These are phyloP conservation scores for Cotoneaster glaucophyllus DNA, from an alignment of 306 rosid species.

Conservation along the genomic window DNA sequence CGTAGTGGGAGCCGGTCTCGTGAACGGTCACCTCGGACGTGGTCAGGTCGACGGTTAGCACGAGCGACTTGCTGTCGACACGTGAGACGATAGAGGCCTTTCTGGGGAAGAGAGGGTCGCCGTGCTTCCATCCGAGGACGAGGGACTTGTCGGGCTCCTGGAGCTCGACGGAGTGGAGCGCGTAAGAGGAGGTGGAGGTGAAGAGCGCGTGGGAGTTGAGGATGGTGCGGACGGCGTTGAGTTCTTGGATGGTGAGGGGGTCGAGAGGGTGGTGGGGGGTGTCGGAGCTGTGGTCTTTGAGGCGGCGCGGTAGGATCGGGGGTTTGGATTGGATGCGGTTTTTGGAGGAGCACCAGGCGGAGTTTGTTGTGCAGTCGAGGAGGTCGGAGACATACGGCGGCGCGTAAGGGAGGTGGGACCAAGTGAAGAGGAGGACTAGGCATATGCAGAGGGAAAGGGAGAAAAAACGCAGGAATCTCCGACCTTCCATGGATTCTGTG, in stretches of 20 bases:
- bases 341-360: conserved; percentile 55
- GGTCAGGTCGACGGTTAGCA: conserved; percentile 47
- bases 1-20: conserved; percentile 23
- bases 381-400: conserved; percentile 17
- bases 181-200: conserved; percentile 21
- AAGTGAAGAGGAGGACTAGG: conserved; percentile 35
- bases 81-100: conserved; percentile 53
- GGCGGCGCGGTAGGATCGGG: conserved; percentile 26
- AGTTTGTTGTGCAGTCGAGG: conserved; percentile 44
- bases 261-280: conserved; percentile 80
- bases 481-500: conserved; percentile 46
- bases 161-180: conserved; percentile 52
- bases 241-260: conserved; percentile 65
- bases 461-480: conserved; percentile 29
- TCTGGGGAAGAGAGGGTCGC: conserved; percentile 40
- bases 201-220: conserved; percentile 48
- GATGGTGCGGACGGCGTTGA: conserved; percentile 39
- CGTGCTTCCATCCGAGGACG: conserved; percentile 49
- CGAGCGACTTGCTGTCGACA: conserved; percentile 24
- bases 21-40: conserved; percentile 18
- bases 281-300: conserved; percentile 24
- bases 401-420: conserved; percentile 42
- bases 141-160: conserved; percentile 60
- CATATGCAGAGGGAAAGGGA: conserved; percentile 26
- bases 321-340: conserved; percentile 32